A percentile compares a stretch with the other conserved stretches of the same genome.
Evolutionary conservation across 352 stramenopile species (phyloP).

Genomic region (Pythium apleroticum): DNA sequence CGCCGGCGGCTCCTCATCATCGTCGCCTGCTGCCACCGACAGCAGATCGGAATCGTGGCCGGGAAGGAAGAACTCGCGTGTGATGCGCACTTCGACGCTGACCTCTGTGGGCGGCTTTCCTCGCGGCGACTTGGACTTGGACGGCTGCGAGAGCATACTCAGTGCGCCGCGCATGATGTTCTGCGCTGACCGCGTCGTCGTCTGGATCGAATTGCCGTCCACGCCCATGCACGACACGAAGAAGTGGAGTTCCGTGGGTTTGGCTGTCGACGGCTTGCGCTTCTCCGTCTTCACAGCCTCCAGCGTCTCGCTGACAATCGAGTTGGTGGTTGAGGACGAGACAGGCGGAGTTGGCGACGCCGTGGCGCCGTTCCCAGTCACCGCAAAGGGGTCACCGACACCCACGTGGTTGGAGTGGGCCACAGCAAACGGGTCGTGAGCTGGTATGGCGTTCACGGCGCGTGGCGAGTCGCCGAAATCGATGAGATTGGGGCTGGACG

Average conservation of each 20-base stretch:
- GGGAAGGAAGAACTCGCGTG: conserved; percentile 44
- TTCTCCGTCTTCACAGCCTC: background rate
- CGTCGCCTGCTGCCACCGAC: background rate
- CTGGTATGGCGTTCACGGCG: background rate
- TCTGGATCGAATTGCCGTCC: conserved; percentile 51
- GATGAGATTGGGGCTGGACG: conserved; percentile 32
- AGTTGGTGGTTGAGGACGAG: background rate
- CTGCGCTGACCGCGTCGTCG: conserved; percentile 56
- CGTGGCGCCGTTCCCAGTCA: background rate
- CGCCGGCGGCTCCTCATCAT: background rate
- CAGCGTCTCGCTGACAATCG: conserved; percentile 8
- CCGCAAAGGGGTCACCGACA: conserved; percentile 23
- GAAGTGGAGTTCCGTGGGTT: conserved; percentile 49
- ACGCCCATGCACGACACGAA: conserved; percentile 69
- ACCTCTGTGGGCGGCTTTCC: conserved; percentile 60
- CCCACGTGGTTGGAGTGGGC: background rate
- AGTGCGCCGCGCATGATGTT: conserved; percentile 74
- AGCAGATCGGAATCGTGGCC: conserved; percentile 15
- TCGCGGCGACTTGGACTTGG: conserved; percentile 45
- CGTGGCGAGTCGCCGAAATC: conserved; percentile 31
- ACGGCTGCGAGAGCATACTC: conserved; percentile 58
- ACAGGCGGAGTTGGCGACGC: conserved; percentile 1
- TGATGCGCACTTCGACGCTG: conserved; percentile 65
- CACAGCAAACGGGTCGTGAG: conserved; percentile 22
- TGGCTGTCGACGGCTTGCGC: background rate